Conservation (phyloP, 371 early-diverging fungal species). For the Mucor racemosus region DNA sequence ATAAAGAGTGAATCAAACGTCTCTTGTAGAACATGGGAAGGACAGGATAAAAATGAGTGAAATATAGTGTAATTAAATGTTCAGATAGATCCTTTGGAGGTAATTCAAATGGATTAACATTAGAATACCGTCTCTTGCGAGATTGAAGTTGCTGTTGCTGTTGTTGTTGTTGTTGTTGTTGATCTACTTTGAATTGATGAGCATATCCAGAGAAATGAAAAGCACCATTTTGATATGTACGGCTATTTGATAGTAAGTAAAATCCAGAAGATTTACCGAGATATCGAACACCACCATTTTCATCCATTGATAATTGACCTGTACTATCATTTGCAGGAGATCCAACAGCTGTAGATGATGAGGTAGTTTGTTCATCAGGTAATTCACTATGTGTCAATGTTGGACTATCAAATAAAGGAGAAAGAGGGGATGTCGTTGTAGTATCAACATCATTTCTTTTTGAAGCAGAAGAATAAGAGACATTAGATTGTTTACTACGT, state of each 20-base stretch:
- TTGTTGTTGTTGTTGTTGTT: neutral
- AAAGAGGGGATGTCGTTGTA: neutral
- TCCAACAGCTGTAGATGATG: neutral
- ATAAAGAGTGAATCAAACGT: constrained; percentile 16
- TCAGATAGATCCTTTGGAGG: constrained; percentile 59
- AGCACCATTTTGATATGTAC: constrained; percentile 49
- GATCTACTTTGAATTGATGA: constrained; percentile 18
- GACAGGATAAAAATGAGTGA: constrained; percentile 56
- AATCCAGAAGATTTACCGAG: constrained; percentile 54
- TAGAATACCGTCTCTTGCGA: neutral
- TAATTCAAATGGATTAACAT: constrained; percentile 36
- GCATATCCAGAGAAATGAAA: constrained; percentile 42
- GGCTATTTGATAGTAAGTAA: constrained; percentile 48
- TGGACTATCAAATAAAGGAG: constrained; percentile 18
- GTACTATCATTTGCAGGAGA: constrained; percentile 29
- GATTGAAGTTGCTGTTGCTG: neutral
- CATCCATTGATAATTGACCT: constrained; percentile 52
- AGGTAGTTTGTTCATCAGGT: neutral
- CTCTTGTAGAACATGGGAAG: constrained; percentile 58
- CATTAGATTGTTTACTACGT: neutral
- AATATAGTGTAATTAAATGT: constrained; percentile 58
- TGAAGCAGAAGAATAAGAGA: too few species aligned
- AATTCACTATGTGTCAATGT: constrained; percentile 16
- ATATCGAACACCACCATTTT: constrained; percentile 48
- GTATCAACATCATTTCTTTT: neutral